These are phyloP conservation scores for Penicillium sclerotigenum DNA, from an alignment of 2,329 filamentous ascomycete genomes.

Conservation along the genomic window DNA sequence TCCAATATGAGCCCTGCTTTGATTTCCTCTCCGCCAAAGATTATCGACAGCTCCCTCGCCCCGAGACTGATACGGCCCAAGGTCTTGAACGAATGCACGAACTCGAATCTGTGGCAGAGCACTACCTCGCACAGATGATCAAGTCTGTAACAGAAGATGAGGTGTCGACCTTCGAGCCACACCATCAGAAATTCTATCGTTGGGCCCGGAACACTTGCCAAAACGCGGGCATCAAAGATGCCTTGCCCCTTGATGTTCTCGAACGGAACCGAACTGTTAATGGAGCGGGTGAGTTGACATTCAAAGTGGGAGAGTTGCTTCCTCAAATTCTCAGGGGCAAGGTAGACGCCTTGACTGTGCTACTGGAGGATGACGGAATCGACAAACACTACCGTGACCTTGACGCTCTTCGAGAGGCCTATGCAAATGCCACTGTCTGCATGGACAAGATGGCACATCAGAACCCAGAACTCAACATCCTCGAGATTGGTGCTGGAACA, in stretches of 20 bases:
- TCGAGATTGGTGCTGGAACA: conserved; percentile 30
- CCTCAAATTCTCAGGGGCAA: conserved; percentile 24
- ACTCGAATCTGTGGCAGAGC: conserved; percentile 15
- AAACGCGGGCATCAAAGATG: background rate
- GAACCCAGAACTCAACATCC: conserved; percentile 25
- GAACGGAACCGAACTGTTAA: conserved; percentile 11
- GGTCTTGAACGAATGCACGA: conserved; percentile 13
- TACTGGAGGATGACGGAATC: conserved; percentile 27
- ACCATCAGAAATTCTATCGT: conserved; percentile 20
- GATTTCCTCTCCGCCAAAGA: conserved; percentile 17
- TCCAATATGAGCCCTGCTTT: conserved; percentile 22
- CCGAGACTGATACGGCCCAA: conserved; percentile 4
- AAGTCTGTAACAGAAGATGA: conserved; percentile 13
- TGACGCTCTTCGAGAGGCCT: conserved; percentile 19
- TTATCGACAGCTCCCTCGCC: conserved; percentile 15
- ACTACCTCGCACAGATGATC: conserved; percentile 14
- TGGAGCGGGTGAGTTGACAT: conserved; percentile 14
- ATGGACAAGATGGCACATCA: conserved; percentile 30
- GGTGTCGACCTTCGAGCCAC: conserved; percentile 2
- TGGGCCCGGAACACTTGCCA: conserved; percentile 19
- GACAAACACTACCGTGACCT: conserved; percentile 22
- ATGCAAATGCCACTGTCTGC: conserved; percentile 21
- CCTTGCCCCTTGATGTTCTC: conserved; percentile 6
- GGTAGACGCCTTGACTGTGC: conserved; percentile 28
- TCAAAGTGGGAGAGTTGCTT: conserved; percentile 19